Conservation (phyloP, 306 rosid species). For the Echinosophora koreensis region DNA sequence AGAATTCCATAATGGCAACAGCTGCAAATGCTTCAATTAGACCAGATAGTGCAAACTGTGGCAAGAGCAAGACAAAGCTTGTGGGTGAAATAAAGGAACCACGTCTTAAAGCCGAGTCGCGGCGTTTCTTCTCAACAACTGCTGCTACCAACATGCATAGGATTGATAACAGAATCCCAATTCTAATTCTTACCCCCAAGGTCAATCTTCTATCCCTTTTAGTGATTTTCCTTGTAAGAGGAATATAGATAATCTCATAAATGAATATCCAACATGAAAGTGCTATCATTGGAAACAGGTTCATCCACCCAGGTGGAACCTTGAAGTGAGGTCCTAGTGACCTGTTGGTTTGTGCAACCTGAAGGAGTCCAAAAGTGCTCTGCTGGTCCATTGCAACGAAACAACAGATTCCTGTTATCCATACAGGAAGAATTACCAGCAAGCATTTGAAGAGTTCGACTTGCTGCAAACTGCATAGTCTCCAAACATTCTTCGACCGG, state of each 20-base stretch:
- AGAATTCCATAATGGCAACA: constrained; percentile 78
- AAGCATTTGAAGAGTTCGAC: constrained; percentile 80
- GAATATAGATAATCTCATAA: constrained; percentile 69
- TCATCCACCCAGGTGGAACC: constrained; percentile 85
- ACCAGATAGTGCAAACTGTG: constrained; percentile 69
- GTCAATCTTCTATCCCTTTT: constrained; percentile 53
- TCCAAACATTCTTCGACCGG: constrained; percentile 64
- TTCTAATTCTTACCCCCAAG: constrained; percentile 58
- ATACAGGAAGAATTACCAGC: constrained; percentile 69
- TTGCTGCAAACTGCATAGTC: constrained; percentile 76
- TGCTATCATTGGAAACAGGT: constrained; percentile 60
- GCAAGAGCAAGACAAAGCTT: constrained; percentile 59
- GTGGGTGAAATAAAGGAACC: constrained; percentile 54
- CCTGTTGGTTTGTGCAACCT: constrained; percentile 65
- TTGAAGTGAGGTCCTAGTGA: constrained; percentile 66
- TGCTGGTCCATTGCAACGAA: constrained; percentile 71
- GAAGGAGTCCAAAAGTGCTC: constrained; percentile 79
- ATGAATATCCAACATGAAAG: constrained; percentile 71
- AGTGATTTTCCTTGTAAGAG: constrained; percentile 35
- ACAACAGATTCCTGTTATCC: constrained; percentile 71
- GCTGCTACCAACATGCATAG: constrained; percentile 73
- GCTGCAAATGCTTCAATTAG: constrained; percentile 73
- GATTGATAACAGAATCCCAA: constrained; percentile 73
- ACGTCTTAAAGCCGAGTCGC: constrained; percentile 55
- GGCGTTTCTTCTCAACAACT: constrained; percentile 59